Percentiles rank a stretch among this genome's conserved stretches.
These are phyloP conservation scores for Nematocida parisii DNA, from an alignment of 371 early-diverging fungal species.

Conservation along the genomic window DNA sequence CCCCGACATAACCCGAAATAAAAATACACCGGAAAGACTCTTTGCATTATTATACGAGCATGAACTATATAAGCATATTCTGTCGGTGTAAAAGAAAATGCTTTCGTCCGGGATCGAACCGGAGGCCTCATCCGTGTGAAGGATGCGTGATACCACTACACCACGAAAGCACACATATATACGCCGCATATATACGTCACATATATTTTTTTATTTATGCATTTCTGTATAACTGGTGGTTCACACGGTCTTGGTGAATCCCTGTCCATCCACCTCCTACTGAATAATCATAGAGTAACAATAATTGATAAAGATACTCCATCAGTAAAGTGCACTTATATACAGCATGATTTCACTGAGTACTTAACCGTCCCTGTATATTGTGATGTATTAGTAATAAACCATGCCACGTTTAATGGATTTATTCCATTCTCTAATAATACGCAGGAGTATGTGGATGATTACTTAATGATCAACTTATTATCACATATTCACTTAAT, in stretches of 20 bases:
- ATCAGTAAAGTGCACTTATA: slow-evolving; percentile 14
- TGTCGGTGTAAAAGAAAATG: slow-evolving; percentile 55
- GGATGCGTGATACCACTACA: slow-evolving; percentile 71
- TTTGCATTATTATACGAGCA: too few relatives aligned
- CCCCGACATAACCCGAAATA: too few relatives aligned
- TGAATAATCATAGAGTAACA: slow-evolving; percentile 12
- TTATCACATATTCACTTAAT: slow-evolving; percentile 37
- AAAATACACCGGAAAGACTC: too few relatives aligned
- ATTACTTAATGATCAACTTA: slow-evolving; percentile 55
- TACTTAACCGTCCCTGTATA: neutral
- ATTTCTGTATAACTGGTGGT: slow-evolving; percentile 55
- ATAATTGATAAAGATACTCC: slow-evolving; percentile 29
- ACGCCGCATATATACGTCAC: neutral
- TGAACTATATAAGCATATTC: too few relatives aligned
- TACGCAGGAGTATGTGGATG: slow-evolving; percentile 26
- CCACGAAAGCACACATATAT: slow-evolving; percentile 65
- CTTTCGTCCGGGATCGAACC: slow-evolving; percentile 70
- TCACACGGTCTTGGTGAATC: slow-evolving; percentile 33
- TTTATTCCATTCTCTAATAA: slow-evolving; percentile 32
- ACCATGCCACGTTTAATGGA: slow-evolving; percentile 60
- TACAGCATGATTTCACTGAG: slow-evolving; percentile 49
- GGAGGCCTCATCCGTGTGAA: slow-evolving; percentile 71
- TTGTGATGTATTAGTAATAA: slow-evolving; percentile 65
- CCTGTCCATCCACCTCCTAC: slow-evolving; percentile 14
- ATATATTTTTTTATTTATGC: slow-evolving; percentile 25